Base-by-base conservation (phyloP, 2,329 filamentous ascomycete species). In the Biscogniauxia marginata region DNA sequence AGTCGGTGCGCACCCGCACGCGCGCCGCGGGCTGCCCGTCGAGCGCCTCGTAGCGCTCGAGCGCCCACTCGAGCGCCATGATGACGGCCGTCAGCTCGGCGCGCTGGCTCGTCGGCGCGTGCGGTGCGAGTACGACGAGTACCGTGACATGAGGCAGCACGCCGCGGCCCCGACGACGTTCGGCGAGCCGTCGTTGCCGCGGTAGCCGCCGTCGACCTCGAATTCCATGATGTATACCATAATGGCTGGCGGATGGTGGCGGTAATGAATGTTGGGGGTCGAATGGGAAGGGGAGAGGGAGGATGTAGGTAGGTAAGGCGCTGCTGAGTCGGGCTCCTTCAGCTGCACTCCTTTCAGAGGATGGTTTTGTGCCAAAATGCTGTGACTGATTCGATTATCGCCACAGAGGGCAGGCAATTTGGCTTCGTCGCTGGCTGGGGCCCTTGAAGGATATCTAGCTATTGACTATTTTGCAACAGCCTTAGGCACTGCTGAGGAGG, bases 21-120 rank as follows among this genome's bases (percentile, higher is more conserved):
- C 57, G 5, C 3, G 74, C 4, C 0, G 16, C 13, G 0, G 70
- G 70, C 3, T 23, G 4, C 0, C 7, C 6, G 7, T 61, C 0
- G 2, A 73, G 58, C 2, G 63, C 39, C 0, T 62, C 0, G 39
- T 64, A 65, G 52, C 54, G 66, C 13, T 68, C 46, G 30, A 84
- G 57, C 7, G 79, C 81, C 52, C 79, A 67, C 16, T 76, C 70
- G 24, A 84, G 71, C 18, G 74, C 82, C 44, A 83, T 52, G 45
- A 83, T 78, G 53, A 74, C 63, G 43, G 70, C 72, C 1, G 53
- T 53, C 18, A 76, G 57, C 53, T 77, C 73, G 8, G 73, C 73
- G 52, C 71, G 61, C 56, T 73, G 71, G 52, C 66, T 74, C 3
- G 73, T 74, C 6, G 66, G 63, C 7, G 30, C 24, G 1, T 45